Conservation (phyloP, 1,139 yeast genomes). For the Taphrina sp. region DNA sequence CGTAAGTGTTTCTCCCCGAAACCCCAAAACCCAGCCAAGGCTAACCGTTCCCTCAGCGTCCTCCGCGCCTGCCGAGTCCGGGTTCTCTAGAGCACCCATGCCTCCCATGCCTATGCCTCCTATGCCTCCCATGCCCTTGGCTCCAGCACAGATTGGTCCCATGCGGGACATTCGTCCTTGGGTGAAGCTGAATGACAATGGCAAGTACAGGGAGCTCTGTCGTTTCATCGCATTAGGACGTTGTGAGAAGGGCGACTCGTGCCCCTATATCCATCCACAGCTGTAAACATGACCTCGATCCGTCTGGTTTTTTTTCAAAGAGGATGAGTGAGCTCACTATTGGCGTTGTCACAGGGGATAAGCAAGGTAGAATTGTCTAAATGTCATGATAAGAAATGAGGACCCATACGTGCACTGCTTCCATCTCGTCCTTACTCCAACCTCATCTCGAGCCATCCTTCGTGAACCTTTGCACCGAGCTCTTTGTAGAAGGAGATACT, state of each 20-base stretch:
- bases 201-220: conserved; percentile 22
- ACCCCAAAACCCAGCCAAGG: too few relatives aligned
- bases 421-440: not conserved
- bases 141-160: conserved; percentile 5
- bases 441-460: conserved; percentile 16
- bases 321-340: too few relatives aligned
- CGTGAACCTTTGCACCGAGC: conserved; percentile 7
- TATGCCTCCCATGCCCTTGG: not conserved
- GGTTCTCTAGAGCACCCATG: too few relatives aligned
- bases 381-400: too few relatives aligned
- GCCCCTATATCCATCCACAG: conserved; percentile 23
- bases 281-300: too few relatives aligned
- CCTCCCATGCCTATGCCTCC: not conserved
- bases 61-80: too few relatives aligned
- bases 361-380: too few relatives aligned
- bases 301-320: too few relatives aligned
- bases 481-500: conserved; percentile 2
- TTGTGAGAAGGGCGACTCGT: conserved; percentile 24
- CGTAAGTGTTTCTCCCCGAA: too few relatives aligned
- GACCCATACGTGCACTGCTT: too few relatives aligned
- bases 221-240: conserved; percentile 17
- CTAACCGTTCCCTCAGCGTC: too few relatives aligned
- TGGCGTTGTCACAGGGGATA: too few relatives aligned
- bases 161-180: conserved; percentile 26
- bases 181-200: conserved; percentile 21